Base-by-base conservation (phyloP, 2,329 filamentous ascomycete species). In the Rutstroemia sp. region DNA sequence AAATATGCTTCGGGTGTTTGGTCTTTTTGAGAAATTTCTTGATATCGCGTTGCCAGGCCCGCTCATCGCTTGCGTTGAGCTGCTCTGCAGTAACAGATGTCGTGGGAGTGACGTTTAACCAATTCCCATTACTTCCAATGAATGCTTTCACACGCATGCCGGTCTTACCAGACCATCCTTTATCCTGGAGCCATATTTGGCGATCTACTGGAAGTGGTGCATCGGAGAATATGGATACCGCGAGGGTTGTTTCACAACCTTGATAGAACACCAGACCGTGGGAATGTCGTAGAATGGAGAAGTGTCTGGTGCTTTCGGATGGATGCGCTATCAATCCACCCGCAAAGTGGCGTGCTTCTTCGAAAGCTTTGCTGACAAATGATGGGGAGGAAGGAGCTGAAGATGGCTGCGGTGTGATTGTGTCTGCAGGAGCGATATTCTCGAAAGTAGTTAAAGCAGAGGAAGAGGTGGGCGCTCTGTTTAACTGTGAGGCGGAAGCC, bases 91-190 rank as follows among this genome's bases (percentile, higher is more conserved):
- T 65, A 0, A 79, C 75, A 21, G 73, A 73, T 2, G 75, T 69
- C 0, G 73, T 72, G 0, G 86, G 86, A 0, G 86, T 89, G 2
- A 88, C 84, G 57, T 89, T 78, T 12, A 88, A 73, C 86, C 86
- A 89, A 63, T 72, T 75, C 7, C 76, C 74, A 12, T 76, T 80
- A 0, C 78, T 75, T 7, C 83, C 79, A 38, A 88, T 71, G 1
- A 88, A 68, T 0, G 83, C 79, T 66, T 86, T 86, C 27, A 84
- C 72, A 6, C 77, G 76, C 80, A 89, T 86, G 17, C 86, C 86
- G 49, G 83, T 77, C 64, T 84, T 84, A 4, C 86, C 86, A 0
- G 82, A 83, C 71, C 76, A 87, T 2, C 86, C 86, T 61, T 83
- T 85, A 57, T 78, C 78, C 71, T 89, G 86, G 25, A 89, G 71